Base-by-base conservation (phyloP, 2,329 filamentous ascomycete genomes). In the Cercospora beticola region DNA sequence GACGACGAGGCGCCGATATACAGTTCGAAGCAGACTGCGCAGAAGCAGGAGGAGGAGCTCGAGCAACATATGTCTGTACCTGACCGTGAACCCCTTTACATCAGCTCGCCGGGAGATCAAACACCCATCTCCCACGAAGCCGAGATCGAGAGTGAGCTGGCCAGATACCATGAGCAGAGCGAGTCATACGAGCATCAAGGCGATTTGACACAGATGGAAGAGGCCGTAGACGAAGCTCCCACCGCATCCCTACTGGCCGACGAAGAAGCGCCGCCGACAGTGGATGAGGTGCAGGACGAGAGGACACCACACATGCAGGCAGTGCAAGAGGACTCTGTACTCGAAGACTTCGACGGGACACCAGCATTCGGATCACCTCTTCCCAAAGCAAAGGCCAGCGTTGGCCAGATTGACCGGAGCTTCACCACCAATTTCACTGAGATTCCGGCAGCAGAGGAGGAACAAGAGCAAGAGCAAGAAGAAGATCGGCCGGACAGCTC, bases 111-210 rank as follows among this genome's bases (percentile, higher is more conserved):
- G 3, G 67, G 70, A 18, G 66, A 68, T 62, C 40, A 67, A 21
- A 68, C 69, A 16, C 68, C 67, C 6, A 21, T 69, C 30, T 62
- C 62, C 1, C 58, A 66, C 21, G 70, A 70, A 18, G 52, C 61
- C 16, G 33, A 68, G 5, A 59, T 64, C 23, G 71, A 67, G 54
- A 65, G 59, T 5, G 72, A 72, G 58, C 49, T 68, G 9, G 70
- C 64, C 23, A 62, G 54, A 33, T 18, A 23, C 5, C 64, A 68
- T 26, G 59, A 67, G 28, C 58, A 68, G 63, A 59, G 63, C 23
- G 62, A 59, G 14, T 54, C 57, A 77, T 85, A 85, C 71, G 83
- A 84, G 66, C 80, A 82, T 68, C 83, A 85, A 67, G 80, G 83
- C 49, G 81, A 83, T 61, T 76, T 76, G 0, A 82, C 82, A 4